A percentile compares a stretch with the other conserved stretches of the same genome.
Evolutionary conservation across 805 yeast species (phyloP).

Genomic region (Wickerhamia fluorescens): DNA sequence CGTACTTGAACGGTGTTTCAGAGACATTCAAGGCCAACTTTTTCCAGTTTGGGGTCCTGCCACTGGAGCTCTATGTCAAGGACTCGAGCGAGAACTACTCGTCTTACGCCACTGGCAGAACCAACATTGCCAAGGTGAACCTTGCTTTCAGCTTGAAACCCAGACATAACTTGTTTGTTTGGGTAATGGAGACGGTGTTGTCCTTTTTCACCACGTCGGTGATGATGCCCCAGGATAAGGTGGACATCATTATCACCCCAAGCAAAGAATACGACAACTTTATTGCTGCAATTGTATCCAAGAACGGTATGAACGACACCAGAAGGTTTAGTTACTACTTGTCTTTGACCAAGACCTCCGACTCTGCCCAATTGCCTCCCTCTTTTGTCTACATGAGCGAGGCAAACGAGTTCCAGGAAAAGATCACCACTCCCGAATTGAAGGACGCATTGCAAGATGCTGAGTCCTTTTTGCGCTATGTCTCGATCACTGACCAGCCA

Average conservation of each 20-base stretch:
- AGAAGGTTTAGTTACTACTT: constrained; percentile 76
- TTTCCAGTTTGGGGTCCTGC: constrained; percentile 62
- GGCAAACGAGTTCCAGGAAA: constrained; percentile 69
- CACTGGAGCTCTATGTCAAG: constrained; percentile 41
- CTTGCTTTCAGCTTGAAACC: constrained; percentile 61
- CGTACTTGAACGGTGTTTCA: constrained; percentile 43
- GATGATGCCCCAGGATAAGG: constrained; percentile 49
- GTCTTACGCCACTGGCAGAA: constrained; percentile 86
- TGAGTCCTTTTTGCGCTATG: constrained; percentile 47
- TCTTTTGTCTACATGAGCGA: constrained; percentile 88
- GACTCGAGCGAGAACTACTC: constrained; percentile 58
- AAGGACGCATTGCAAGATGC: constrained; percentile 31
- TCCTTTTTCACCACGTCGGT: constrained; percentile 51
- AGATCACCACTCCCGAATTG: constrained; percentile 45
- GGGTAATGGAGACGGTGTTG: constrained; percentile 56
- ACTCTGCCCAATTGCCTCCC: constrained; percentile 60
- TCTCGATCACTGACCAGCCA: constrained; percentile 83
- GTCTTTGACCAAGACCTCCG: constrained; percentile 77
- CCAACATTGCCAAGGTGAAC: constrained; percentile 58
- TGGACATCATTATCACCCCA: constrained; percentile 53
- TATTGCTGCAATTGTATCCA: constrained; percentile 79
- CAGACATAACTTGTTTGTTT: constrained; percentile 71
- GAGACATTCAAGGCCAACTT: constrained; percentile 61
- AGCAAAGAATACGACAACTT: constrained; percentile 55
- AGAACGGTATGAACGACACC: constrained; percentile 67